A percentile compares a stretch with the other conserved stretches of the same genome.
These are phyloP conservation scores for Myxozyma kluyveri DNA, from an alignment of 805 yeast species.

Conservation along the genomic window DNA sequence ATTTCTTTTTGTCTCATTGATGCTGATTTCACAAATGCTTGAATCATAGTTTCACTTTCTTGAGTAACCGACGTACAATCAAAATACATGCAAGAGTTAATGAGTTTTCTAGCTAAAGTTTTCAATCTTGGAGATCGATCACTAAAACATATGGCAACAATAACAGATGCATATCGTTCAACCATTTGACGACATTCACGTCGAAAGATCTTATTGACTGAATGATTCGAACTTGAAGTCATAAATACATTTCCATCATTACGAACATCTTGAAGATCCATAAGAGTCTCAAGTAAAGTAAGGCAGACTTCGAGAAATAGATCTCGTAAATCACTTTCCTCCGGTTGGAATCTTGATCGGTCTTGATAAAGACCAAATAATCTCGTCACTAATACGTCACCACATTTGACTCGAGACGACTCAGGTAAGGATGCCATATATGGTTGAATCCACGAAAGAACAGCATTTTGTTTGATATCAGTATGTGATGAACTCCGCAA, in stretches of 20 bases:
- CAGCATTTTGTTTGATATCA: constrained; percentile 25
- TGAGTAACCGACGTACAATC: constrained; percentile 18
- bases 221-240: neutral
- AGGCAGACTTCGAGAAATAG: constrained; percentile 2
- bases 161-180: constrained; percentile 44
- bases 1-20: constrained; percentile 14
- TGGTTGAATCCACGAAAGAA: constrained; percentile 23
- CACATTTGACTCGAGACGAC: constrained; percentile 12
- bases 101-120: constrained; percentile 3
- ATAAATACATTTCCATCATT: neutral
- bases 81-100: constrained; percentile 9
- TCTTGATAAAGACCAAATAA: constrained; percentile 17
- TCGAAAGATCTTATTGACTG: constrained; percentile 24
- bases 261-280: constrained; percentile 6
- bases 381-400: constrained; percentile 8
- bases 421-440: constrained; percentile 15
- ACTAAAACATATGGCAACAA: constrained; percentile 32
- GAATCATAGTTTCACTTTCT: constrained; percentile 15
- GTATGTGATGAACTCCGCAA: constrained; percentile 3
- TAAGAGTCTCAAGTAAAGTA: constrained; percentile 9
- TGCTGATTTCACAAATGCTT: constrained; percentile 12
- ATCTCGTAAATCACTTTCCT: too few relatives aligned
- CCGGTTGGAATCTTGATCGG: constrained; percentile 1
- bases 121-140: neutral
- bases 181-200: constrained; percentile 49